Evolutionary conservation across 2,329 filamentous ascomycete genomes (phyloP), one percentile per base, ranked within the genome.

Genomic region (Pseudogymnoascus sp.): DNA sequence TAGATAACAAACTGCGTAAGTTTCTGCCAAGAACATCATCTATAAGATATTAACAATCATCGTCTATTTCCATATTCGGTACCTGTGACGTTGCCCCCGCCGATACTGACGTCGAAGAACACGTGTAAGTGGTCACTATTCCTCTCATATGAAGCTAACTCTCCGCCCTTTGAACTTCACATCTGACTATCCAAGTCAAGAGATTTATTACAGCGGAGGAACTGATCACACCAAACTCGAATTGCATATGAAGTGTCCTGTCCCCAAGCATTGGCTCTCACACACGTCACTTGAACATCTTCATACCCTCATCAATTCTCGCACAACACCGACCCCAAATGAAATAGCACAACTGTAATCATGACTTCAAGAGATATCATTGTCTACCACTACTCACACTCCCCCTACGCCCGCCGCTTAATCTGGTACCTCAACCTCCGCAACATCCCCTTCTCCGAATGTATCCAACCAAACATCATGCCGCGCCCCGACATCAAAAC

Each of bases 361-460:
- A 72, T 72, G 71, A 55, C 68, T 29, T 72, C 73, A 13, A 75
- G 77, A 58, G 74, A 74, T n/a, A 80, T 87, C 17, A 76, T 89
- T 6, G 69, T 90, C 1, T 90, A 87, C 71, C 85, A 89, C 72
- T 90, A 90, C 71, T 71, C 77, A 0, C 80, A 77, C 68, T 90
- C 87, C 9, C 86, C 87, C 0, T 90, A 83, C 68, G 86, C 85
- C 6, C 79, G 79, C 61, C 77, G 86, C 63, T 73, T 90, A 29
- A 74, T 81, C 27, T 90, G 86, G 86, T 91, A 91, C 70, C 77
- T 91, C 10, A 78, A 80, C 39, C 79, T 91, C 3, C 82, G 87
- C 35, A 62, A 9, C 10, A 44, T 48, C 17, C 35, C 38, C 17
- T 27, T 61, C 39, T n/a, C 31, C 27, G 31, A 41, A 55, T 61